phyloP scores from a whole-genome alignment of 2,329 filamentous ascomycete genomes.

The Xylariaceae sp. region DNA sequence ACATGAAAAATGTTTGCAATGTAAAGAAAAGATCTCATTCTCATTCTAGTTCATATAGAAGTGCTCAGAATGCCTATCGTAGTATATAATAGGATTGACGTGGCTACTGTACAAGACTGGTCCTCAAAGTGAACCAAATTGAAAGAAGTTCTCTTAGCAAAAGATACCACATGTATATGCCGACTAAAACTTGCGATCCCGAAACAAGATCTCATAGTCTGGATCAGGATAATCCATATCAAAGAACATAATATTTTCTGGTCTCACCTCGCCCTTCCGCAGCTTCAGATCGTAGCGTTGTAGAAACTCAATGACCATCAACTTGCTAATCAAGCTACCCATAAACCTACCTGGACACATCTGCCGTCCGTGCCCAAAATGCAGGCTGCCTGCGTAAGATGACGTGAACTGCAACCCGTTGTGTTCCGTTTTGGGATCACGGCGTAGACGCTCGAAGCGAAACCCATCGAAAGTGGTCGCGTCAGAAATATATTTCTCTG shows the following conservation, averaged over 20 bases:
- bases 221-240: slow-evolving; percentile 19
- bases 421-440: slow-evolving; percentile 1
- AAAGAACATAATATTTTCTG: slow-evolving; percentile 11
- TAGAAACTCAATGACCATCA: slow-evolving; percentile 14
- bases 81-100: no score
- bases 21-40: no score
- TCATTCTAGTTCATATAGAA: no score
- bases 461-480: slow-evolving; percentile 12
- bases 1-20: no score
- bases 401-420: slow-evolving; percentile 14
- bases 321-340: slow-evolving; percentile 16
- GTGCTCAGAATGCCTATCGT: no score
- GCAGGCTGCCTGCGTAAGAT: slow-evolving; percentile 10
- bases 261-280: background rate
- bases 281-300: slow-evolving; percentile 17
- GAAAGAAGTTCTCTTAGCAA: no score
- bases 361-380: slow-evolving; percentile 16
- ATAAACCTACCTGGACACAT: slow-evolving; percentile 18
- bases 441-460: slow-evolving; percentile 12
- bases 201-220: slow-evolving; percentile 11
- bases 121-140: no score
- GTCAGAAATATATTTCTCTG: background rate
- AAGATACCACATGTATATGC: no score
- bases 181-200: background rate
- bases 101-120: no score